Evolutionary conservation across 257 asterid species (phyloP).

Genomic region (Penstemon davidsonii): DNA sequence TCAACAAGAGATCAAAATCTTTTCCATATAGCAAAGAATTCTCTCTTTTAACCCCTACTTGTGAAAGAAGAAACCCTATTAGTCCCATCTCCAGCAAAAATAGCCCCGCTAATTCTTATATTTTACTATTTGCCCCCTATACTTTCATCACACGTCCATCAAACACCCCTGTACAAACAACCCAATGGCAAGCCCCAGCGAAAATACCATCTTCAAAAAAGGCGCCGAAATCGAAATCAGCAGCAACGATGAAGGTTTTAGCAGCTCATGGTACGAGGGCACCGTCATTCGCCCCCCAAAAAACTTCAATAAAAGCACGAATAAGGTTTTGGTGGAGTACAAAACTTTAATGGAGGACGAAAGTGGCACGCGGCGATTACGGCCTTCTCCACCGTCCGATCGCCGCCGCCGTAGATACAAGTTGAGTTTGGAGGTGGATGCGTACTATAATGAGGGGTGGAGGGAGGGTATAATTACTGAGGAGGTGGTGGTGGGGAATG

Average conservation of each 20-base stretch:
- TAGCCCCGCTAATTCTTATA: too few relatives aligned
- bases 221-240: slow-evolving; percentile 66
- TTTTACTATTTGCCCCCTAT: too few relatives aligned
- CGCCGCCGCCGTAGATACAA: slow-evolving; percentile 39
- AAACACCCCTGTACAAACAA: too few relatives aligned
- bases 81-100: too few relatives aligned
- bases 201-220: slow-evolving; percentile 33
- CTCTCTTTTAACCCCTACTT: too few relatives aligned
- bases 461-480: slow-evolving; percentile 76
- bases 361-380: slow-evolving; percentile 32
- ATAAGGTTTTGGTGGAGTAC: slow-evolving; percentile 60
- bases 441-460: slow-evolving; percentile 74
- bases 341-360: slow-evolving; percentile 46
- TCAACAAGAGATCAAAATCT: too few relatives aligned
- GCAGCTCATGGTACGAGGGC: slow-evolving; percentile 68
- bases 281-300: slow-evolving; percentile 45
- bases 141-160: too few relatives aligned
- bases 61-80: too few relatives aligned
- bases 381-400: slow-evolving; percentile 57
- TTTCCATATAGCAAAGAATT: too few relatives aligned
- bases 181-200: slow-evolving; percentile 20
- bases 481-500: slow-evolving; percentile 32
- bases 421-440: slow-evolving; percentile 70
- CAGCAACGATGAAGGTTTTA: slow-evolving; percentile 63
- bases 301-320: background rate